phyloP scores from a whole-genome alignment of 371 early-diverging fungal genomes.

The Phascolomyces articulosus region DNA sequence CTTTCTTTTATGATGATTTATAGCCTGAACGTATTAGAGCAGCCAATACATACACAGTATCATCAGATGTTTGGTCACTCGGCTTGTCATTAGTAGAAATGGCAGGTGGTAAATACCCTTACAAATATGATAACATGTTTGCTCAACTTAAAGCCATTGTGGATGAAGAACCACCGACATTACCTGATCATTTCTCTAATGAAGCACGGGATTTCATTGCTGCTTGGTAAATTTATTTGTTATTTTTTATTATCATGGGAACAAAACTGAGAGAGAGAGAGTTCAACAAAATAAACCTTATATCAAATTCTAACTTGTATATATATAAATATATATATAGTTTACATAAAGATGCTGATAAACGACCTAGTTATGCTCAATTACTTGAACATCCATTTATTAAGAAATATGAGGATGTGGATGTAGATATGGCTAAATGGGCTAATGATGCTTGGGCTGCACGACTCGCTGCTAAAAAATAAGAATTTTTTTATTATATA shows the following conservation, averaged over 20 bases:
- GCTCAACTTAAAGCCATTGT: constrained; percentile 90
- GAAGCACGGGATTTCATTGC: constrained; percentile 82
- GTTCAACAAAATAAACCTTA: neutral
- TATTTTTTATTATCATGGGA: neutral
- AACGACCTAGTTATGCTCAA: constrained; percentile 74
- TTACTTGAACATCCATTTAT: constrained; percentile 81
- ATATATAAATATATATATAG: constrained; percentile 49
- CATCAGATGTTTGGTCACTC: constrained; percentile 90
- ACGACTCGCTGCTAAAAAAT: neutral
- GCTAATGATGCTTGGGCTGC: constrained; percentile 45
- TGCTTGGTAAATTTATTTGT: constrained; percentile 53
- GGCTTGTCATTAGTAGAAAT: constrained; percentile 94
- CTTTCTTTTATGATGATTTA: neutral
- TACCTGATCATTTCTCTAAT: constrained; percentile 74
- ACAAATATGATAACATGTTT: constrained; percentile 74
- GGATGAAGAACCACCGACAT: constrained; percentile 73
- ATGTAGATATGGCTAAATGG: constrained; percentile 88
- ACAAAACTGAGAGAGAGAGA: no score
- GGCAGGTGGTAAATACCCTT: constrained; percentile 87
- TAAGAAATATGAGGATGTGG: constrained; percentile 51
- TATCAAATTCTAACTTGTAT: no score
- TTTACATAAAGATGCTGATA: constrained; percentile 73
- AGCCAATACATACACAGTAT: constrained; percentile 71
- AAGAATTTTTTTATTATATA: no score
- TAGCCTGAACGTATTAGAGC: constrained; percentile 81